Conservation (phyloP, 305 asterid genomes). For the Fraxinus platypoda region DNA sequence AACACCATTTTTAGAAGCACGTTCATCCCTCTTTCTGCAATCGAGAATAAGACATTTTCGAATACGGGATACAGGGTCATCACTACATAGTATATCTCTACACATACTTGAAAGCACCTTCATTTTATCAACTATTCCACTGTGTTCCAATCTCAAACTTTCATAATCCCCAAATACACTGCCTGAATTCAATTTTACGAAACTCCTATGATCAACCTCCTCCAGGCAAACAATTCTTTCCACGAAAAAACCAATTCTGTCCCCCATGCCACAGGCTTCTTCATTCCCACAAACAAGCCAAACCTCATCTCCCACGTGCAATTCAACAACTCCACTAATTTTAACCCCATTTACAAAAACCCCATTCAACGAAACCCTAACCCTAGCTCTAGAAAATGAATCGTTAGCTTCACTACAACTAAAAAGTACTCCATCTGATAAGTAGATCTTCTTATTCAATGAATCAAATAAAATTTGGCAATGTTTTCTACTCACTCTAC, state of each 20-base stretch:
- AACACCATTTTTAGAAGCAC: conserved; percentile 20
- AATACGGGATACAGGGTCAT: conserved; percentile 61
- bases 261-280: conserved; percentile 33
- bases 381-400: conserved; percentile 28
- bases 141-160: conserved; percentile 20
- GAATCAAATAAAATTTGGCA: conserved; percentile 65
- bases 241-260: conserved; percentile 56
- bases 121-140: conserved; percentile 37
- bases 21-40: conserved; percentile 22
- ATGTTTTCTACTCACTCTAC: conserved; percentile 63
- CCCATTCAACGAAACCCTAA: conserved; percentile 69
- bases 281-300: conserved; percentile 46
- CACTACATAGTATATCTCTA: conserved; percentile 63
- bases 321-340: conserved; percentile 48
- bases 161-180: conserved; percentile 13
- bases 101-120: conserved; percentile 50
- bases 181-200: conserved; percentile 20
- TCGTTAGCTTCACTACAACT: conserved; percentile 29
- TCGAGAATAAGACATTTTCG: conserved; percentile 35
- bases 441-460: conserved; percentile 41
- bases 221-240: conserved; percentile 48
- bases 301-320: conserved; percentile 70
- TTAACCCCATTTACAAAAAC: conserved; percentile 62
- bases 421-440: conserved; percentile 61
- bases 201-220: conserved; percentile 48